Evolutionary conservation across 2,329 filamentous ascomycete genomes (phyloP), one percentile per base, ranked within the genome.

Genomic region (Fusarium pseudoanthophilum): DNA sequence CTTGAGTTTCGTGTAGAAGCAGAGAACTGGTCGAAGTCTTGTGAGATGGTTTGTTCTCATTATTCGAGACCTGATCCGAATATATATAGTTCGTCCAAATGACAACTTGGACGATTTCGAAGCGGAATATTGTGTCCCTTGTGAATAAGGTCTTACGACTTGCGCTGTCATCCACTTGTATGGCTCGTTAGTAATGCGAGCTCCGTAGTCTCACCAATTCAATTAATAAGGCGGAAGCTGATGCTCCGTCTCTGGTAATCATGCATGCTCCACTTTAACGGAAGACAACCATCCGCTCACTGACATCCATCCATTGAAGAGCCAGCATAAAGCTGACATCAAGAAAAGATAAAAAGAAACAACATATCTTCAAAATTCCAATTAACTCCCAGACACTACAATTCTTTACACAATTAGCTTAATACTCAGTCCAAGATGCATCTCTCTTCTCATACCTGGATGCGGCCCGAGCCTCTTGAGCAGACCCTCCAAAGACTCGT

Each of bases 401-500:
- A 2, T 0, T 7, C 11, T 14, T 2, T 2, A 8, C 11, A 8
- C 1, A 20, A 9, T 10, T 9, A 1, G 1, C 2, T 2, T 4
- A 10, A 2, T 32, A 18, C 16, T 21, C 24, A 28, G 28, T 37
- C 4, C 36, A 32, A 8, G 18, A 76, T 76, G 74, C 74, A 76
- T 63, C 45, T 74, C 3, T 72, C 63, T 46, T 60, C 73, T 18
- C 73, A 76, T 37, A 76, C 65, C 7, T 76, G 71, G 74, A 76
- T 76, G 73, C 69, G 73, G 14, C 66, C 69, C 11, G 71, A 75
- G 43, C 49, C 69, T 15, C 60, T 76, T 1, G 71, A 74, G 15
- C 58, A 51, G n/a, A 76, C 71, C 14, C 63, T 75, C 2, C 26
- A 71, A 6, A 67, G 71, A 1, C 71, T 74, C 18, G 58, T 21